These are phyloP conservation scores for Hymenoscyphus linearis DNA, from an alignment of 2,329 filamentous ascomycete genomes.

Conservation along the genomic window DNA sequence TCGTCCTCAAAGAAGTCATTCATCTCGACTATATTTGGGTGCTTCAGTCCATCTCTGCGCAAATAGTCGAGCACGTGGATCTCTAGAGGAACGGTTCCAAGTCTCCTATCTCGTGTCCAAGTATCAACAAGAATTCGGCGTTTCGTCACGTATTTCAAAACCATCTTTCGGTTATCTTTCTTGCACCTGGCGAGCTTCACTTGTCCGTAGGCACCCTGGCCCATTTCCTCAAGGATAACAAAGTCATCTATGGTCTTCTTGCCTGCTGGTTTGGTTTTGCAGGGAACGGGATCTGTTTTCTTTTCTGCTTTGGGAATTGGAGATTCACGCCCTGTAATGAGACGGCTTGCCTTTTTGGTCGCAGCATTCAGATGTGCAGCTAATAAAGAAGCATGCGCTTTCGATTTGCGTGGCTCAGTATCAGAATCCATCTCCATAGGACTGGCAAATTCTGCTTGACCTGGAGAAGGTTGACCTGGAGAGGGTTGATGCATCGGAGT, in stretches of 20 bases:
- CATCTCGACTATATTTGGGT: conserved; percentile 70
- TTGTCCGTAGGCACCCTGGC: conserved; percentile 94
- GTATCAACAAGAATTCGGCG: conserved; percentile 94
- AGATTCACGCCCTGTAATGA: conserved; percentile 40
- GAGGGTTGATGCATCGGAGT: conserved; percentile 76
- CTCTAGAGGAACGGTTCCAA: conserved; percentile 92
- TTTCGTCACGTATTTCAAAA: conserved; percentile 97
- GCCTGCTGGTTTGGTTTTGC: conserved; percentile 35
- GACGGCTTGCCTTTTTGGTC: conserved; percentile 50
- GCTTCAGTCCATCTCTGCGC: conserved; percentile 62
- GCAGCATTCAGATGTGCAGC: conserved; percentile 53
- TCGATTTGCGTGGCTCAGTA: conserved; percentile 38
- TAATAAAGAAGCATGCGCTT: conserved; percentile 42
- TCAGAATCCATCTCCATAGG: conserved; percentile 53
- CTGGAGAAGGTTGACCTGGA: conserved; percentile 56
- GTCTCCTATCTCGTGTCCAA: conserved; percentile 87
- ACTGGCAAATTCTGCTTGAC: conserved; percentile 45
- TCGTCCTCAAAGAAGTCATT: conserved; percentile 72
- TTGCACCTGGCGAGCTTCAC: conserved; percentile 92
- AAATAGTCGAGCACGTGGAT: conserved; percentile 96
- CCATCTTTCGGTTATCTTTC: conserved; percentile 72
- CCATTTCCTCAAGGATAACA: conserved; percentile 93
- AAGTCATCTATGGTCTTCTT: conserved; percentile 92
- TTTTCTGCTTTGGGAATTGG: conserved; percentile 31
- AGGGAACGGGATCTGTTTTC: conserved; percentile 27